Conservation (phyloP, 2,329 filamentous ascomycete species). For the Hypoxylon sp. region DNA sequence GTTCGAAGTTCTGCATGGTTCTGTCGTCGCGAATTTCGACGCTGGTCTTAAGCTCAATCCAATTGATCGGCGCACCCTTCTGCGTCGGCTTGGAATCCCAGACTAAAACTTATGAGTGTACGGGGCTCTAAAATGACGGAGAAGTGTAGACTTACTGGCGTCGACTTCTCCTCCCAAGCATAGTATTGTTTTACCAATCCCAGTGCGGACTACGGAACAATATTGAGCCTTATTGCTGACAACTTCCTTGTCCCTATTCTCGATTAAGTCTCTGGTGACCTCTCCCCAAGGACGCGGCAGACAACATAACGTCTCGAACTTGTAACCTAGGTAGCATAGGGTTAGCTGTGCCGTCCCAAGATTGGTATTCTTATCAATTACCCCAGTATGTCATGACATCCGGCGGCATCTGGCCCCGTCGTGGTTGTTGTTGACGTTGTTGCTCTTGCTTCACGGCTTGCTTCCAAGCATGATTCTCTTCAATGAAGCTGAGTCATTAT, state of each 20-base stretch:
- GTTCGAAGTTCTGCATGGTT: constrained; percentile 83
- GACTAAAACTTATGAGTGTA: constrained; percentile 63
- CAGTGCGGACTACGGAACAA: constrained; percentile 92
- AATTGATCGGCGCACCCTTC: constrained; percentile 80
- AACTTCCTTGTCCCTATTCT: constrained; percentile 76
- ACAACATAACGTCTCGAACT: constrained; percentile 90
- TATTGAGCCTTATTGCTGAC: constrained; percentile 96
- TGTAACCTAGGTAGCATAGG: constrained; percentile 83
- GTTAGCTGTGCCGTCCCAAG: constrained; percentile 12
- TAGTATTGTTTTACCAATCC: constrained; percentile 81
- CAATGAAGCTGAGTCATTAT: constrained; percentile 78
- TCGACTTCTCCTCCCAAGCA: constrained; percentile 96
- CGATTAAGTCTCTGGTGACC: constrained; percentile 82
- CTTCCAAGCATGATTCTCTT: constrained; percentile 87
- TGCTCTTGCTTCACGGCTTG: constrained; percentile 73
- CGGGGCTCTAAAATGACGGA: constrained; percentile 1
- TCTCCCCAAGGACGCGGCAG: constrained; percentile 82
- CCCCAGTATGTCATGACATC: constrained; percentile 96
- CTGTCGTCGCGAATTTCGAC: constrained; percentile 77
- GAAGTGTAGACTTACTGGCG: constrained; percentile 70
- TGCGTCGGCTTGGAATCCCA: constrained; percentile 84
- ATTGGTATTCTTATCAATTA: constrained; percentile 56
- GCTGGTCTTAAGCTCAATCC: constrained; percentile 96
- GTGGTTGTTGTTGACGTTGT: constrained; percentile 65
- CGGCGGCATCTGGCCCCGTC: constrained; percentile 66